Evolutionary conservation across 805 yeast genomes (phyloP).

Genomic region (Teunomyces barrocoloradensis): DNA sequence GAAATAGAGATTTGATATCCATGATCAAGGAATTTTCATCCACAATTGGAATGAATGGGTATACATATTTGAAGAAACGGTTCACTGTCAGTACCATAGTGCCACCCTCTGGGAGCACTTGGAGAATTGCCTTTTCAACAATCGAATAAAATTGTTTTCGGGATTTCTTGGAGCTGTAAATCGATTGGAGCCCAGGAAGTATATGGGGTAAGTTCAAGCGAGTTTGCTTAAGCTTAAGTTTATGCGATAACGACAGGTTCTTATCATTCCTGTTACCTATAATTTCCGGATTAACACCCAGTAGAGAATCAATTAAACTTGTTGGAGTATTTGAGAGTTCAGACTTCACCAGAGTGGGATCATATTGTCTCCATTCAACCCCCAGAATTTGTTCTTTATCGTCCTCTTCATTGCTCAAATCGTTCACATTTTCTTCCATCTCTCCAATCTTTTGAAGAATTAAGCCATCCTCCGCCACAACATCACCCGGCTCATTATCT

Average conservation of each 20-base stretch:
- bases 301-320: background rate
- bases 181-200: constrained; percentile 5
- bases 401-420: constrained; percentile 5
- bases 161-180: constrained; percentile 10
- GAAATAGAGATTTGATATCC: constrained; percentile 25
- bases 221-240: background rate
- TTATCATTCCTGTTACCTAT: background rate
- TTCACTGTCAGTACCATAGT: constrained; percentile 25
- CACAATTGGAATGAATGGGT: constrained; percentile 37
- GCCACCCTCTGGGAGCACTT: constrained; percentile 28
- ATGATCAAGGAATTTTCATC: constrained; percentile 26
- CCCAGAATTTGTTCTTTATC: constrained; percentile 7
- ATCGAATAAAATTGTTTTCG: constrained; percentile 24
- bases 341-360: background rate
- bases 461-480: constrained; percentile 27
- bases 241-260: background rate
- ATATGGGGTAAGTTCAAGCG: background rate
- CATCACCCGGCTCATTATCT: constrained; percentile 14
- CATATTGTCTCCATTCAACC: background rate
- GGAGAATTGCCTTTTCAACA: constrained; percentile 26
- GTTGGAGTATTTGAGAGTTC: constrained; percentile 1
- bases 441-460: constrained; percentile 14
- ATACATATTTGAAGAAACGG: constrained; percentile 38
- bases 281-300: background rate
- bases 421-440: constrained; percentile 12